Evolutionary conservation across 352 stramenopile species (phyloP).

Genomic region (Thalassiosira livingstoniorum): DNA sequence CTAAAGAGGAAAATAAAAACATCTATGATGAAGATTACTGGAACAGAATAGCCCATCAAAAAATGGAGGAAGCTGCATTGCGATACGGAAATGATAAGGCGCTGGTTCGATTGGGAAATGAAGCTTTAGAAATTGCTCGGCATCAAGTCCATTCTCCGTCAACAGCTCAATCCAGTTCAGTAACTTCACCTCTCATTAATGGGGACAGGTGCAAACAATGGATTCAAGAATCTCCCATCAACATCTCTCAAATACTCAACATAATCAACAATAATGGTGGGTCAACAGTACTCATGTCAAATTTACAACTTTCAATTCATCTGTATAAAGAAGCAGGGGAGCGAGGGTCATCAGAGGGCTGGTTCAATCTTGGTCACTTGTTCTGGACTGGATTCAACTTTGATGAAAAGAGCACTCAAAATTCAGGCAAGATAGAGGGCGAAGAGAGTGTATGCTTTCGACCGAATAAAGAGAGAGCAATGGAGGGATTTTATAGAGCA

Average conservation of each 20-base stretch:
- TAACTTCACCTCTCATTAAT: slow-evolving; percentile 17
- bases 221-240: slow-evolving; percentile 46
- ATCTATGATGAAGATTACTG: slow-evolving; percentile 39
- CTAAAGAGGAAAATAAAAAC: not conserved
- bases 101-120: slow-evolving; percentile 70
- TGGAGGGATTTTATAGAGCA: slow-evolving; percentile 72
- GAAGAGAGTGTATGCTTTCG: slow-evolving; percentile 8
- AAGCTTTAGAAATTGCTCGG: slow-evolving; percentile 48
- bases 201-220: slow-evolving; percentile 24
- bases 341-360: slow-evolving; percentile 68
- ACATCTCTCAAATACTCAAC: slow-evolving; percentile 16
- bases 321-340: slow-evolving; percentile 67
- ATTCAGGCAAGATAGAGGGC: not conserved
- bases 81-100: slow-evolving; percentile 63
- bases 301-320: slow-evolving; percentile 41
- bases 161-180: not conserved
- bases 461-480: slow-evolving; percentile 47
- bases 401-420: too few species aligned
- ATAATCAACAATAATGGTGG: not conserved
- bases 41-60: slow-evolving; percentile 36
- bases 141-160: not conserved
- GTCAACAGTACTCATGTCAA: not conserved
- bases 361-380: slow-evolving; percentile 80
- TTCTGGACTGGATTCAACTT: slow-evolving; percentile 68
- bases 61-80: slow-evolving; percentile 70